Evolutionary conservation across 2,329 filamentous ascomycete genomes (phyloP).

Genomic region (Calonectria hawksworthii): DNA sequence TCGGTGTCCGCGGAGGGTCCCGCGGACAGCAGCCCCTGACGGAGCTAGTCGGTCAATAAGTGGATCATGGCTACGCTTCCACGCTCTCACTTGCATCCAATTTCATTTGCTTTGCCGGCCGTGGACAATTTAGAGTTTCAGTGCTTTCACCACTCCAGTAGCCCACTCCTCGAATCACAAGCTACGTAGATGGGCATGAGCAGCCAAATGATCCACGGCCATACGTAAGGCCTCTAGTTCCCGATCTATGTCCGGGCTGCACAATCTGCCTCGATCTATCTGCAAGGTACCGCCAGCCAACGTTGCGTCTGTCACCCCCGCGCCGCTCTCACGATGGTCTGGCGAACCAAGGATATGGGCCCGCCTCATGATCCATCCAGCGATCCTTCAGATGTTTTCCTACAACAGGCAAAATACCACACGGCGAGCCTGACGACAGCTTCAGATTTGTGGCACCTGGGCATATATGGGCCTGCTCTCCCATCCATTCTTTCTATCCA

Average conservation of each 20-base stretch:
- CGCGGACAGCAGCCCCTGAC: background rate
- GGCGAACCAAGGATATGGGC: background rate
- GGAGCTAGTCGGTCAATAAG: background rate
- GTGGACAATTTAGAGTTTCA: background rate
- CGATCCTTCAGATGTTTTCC: background rate
- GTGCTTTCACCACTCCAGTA: background rate
- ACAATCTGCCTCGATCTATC: background rate
- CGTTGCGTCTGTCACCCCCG: background rate
- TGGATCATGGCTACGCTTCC: background rate
- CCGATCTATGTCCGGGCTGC: background rate
- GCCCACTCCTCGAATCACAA: background rate
- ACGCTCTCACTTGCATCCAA: background rate
- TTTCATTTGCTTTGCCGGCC: background rate
- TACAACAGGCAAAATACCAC: background rate
- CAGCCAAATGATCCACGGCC: background rate
- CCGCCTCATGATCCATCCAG: background rate
- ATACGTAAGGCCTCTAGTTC: background rate
- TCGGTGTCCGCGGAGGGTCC: background rate
- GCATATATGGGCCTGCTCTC: background rate
- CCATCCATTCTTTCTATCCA: background rate
- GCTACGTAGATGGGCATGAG: background rate
- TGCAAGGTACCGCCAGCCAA: background rate
- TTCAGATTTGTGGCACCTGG: background rate
- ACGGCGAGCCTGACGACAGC: background rate
- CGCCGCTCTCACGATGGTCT: background rate